Base-by-base conservation (phyloP, 768 basidiomycete genomes). In the Pisolithus tinctorius region DNA sequence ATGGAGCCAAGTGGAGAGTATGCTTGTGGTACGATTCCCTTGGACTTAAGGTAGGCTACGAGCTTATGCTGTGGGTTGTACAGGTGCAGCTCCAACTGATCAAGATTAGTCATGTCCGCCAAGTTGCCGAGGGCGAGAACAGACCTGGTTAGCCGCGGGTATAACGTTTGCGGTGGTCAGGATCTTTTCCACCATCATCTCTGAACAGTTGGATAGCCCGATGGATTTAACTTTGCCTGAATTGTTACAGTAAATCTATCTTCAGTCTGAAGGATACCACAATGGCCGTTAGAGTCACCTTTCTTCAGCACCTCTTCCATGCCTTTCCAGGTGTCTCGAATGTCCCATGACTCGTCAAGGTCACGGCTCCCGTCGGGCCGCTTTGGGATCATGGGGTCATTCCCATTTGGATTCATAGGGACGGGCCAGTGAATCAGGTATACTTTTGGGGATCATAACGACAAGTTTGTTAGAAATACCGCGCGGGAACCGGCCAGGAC, bases 351-450 rank as follows among this genome's bases (percentile, higher is more conserved):
- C 58, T 77, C 74, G 57, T 83, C 80, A 44, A 87, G 71, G 61
- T 89, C 87, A 36, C 87, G 77, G 57, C 71, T 75, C 51, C 87
- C 80, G 61, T 83, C 73, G 0, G 82, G 77, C 34, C 77, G 79
- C 11, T 70, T 74, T 8, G 83, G 85, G 65, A 85, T 71, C 4
- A 62, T 55, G 8, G 72, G 78, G 60, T 84, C 76, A 62, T 82
- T 86, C 36, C 84, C 85, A 25, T 80, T 79, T 10, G 81, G 78
- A 60, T 86, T 86, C 58, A 86, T 61, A 29, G 84, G 73, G n/a
- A 91, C 69, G 1, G 90, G 91, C 88, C 89, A 92, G 64, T 90
- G 88, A 20, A 90, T 64, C 26, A 88, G 75, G 60, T 84, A 86
- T 50, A 87, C 77, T 73, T 20, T 58, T 9, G 39, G 50, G 4